Conservation (phyloP, 805 yeast genomes). For the Kurtzmaniella fragi region DNA sequence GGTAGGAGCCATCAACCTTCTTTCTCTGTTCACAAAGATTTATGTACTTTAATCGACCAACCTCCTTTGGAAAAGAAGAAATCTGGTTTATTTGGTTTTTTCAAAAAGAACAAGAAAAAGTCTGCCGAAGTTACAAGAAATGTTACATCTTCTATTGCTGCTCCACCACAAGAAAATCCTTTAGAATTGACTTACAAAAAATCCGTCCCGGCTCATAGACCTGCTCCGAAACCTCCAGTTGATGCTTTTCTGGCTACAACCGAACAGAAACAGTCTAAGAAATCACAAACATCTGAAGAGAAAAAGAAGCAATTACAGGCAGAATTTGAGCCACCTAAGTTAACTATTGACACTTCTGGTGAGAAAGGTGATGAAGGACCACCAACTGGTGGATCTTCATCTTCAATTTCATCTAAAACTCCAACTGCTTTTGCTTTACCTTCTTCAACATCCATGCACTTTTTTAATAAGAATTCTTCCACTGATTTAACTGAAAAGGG, state of each 20-base stretch:
- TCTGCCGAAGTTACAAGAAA: not conserved
- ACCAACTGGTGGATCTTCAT: not conserved
- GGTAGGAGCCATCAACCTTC: conserved; percentile 36
- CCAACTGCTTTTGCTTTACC: conserved; percentile 44
- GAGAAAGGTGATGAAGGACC: too few species aligned
- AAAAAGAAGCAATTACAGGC: not conserved
- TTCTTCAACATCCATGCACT: conserved; percentile 35
- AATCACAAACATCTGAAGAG: not conserved
- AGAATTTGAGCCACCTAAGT: too few species aligned
- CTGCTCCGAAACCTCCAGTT: too few species aligned
- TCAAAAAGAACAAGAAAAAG: conserved; percentile 3
- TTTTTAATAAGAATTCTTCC: conserved; percentile 15
- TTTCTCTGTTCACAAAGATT: conserved; percentile 16
- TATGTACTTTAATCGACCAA: conserved; percentile 8
- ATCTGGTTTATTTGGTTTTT: conserved; percentile 3
- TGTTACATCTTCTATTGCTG: not conserved
- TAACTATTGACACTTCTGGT: too few species aligned
- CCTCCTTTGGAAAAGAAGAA: conserved; percentile 5
- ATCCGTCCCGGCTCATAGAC: too few species aligned
- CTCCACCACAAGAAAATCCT: not conserved
- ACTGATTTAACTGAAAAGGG: conserved; percentile 10
- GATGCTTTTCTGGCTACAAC: too few species aligned
- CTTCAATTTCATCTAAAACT: conserved; percentile 9
- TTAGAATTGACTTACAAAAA: too few species aligned
- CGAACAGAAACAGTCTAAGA: too few species aligned